phyloP scores from a whole-genome alignment of 495 filamentous ascomycete species.

The Lasiosphaeris hirsuta region DNA sequence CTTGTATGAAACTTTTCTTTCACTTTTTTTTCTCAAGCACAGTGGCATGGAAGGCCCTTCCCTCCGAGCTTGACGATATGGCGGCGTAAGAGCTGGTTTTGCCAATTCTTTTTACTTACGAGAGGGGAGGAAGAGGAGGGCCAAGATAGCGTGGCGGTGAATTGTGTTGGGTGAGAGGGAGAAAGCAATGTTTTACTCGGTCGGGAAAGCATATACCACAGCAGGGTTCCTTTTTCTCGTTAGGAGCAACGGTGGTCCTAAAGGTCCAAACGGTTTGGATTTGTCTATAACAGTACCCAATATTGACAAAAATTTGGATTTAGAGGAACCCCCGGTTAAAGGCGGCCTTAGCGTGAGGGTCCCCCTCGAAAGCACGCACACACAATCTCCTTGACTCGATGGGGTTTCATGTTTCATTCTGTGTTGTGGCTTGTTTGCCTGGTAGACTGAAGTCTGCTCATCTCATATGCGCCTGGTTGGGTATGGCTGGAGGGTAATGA shows the following conservation, averaged over 20 bases:
- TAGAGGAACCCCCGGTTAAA: too few species aligned
- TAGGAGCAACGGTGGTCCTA: slow-evolving; percentile 10
- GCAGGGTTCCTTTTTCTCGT: slow-evolving; percentile 6
- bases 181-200: neutral
- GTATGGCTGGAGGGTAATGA: too few species aligned
- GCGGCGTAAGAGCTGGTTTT: neutral
- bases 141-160: neutral
- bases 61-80: slow-evolving; percentile 8
- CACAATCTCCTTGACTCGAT: too few species aligned
- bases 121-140: neutral
- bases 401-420: too few species aligned
- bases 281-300: slow-evolving; percentile 19
- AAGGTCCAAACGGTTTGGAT: slow-evolving; percentile 15
- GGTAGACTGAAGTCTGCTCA: too few species aligned
- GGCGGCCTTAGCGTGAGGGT: too few species aligned
- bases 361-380: too few species aligned
- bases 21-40: slow-evolving; percentile 14
- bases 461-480: too few species aligned
- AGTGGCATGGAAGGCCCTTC: slow-evolving; percentile 7
- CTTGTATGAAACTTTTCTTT: slow-evolving; percentile 25
- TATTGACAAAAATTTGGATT: slow-evolving; percentile 5
- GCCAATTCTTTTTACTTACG: neutral
- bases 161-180: neutral
- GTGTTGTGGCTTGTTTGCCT: too few species aligned
- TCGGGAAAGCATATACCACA: slow-evolving; percentile 8